Evolutionary conservation across 163 green algal species (phyloP), one percentile per base, ranked within the genome.

Genomic region (Chlamydomonas reinhardtii): DNA sequence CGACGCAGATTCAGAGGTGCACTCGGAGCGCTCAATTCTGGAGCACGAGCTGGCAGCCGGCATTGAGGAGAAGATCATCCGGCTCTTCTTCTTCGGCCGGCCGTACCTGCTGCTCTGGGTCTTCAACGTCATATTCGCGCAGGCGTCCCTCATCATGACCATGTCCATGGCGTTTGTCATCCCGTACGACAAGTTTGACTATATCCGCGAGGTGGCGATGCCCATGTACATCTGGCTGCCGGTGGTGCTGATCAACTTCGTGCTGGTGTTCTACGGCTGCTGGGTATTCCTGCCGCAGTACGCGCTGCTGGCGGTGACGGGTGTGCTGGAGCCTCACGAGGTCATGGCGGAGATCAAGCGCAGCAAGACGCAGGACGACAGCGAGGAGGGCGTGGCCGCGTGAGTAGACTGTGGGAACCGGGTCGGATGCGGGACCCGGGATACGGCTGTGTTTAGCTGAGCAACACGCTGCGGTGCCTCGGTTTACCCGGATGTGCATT

Each of bases 151-250:
- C 4, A 84, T 59, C 74, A 84, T 85, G 74, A 89, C 84, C 74
- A 89, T 82, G 66, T 83, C 84, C 19, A 72, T 89, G 65, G 74
- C 84, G 14, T 89, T 89, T 35, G 37, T 89, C 84, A 89, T 89
- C 56, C 84, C 84, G 56, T 89, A 89, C 84, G 61, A 84, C 84
- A 89, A 89, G 74, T 89, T 89, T 59, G 74, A 89, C 31, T 68
- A 65, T 8, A 83, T 89, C 29, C 54, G 61, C 16, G 68, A 83
- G 9, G 32, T 80, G 17, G 74, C 74, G 25, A 64, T 81, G 52
- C 74, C 52, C 20, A 84, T 76, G 29, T 78, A 73, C 66, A 69
- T 89, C 54, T 89, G 84, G 84, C 75, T 89, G 52, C 84, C 84
- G 9, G 68, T 85, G 14, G 74, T 89, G 17, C 35, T 84, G 0